Conservation (phyloP, 164 flowering plant species). For the grape (Vitis vinifera) region DNA sequence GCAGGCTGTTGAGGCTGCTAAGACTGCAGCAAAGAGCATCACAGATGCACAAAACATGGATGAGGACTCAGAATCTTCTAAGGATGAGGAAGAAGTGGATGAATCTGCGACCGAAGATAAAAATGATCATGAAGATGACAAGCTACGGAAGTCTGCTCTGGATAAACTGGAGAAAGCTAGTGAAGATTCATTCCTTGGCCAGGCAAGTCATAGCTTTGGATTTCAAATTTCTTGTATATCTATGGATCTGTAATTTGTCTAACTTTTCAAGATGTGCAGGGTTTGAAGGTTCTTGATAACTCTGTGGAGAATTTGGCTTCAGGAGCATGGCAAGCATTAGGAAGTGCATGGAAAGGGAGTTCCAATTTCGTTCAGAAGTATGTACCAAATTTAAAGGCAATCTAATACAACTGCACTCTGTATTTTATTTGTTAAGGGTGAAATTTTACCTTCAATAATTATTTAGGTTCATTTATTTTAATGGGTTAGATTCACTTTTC, state of each 20-base stretch:
- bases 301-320: conserved; percentile 92
- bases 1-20: conserved; percentile 83
- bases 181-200: conserved; percentile 83
- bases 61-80: conserved; percentile 55
- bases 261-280: conserved; percentile 45
- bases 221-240: neutral
- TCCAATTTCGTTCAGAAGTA: conserved; percentile 77
- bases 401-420: neutral
- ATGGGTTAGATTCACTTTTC: neutral
- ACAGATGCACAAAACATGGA: conserved; percentile 45
- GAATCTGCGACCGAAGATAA: conserved; percentile 34
- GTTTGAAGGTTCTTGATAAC: conserved; percentile 77
- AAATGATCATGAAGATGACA: conserved; percentile 56
- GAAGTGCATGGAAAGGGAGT: conserved; percentile 88
- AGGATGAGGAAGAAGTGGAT: conserved; percentile 47
- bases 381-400: conserved; percentile 16
- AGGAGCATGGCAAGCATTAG: conserved; percentile 97
- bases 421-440: no score
- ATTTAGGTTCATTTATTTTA: neutral
- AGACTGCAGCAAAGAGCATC: conserved; percentile 79
- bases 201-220: conserved; percentile 51
- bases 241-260: neutral
- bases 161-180: conserved; percentile 88
- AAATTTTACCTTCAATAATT: no score
- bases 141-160: conserved; percentile 59